These are phyloP conservation scores for Cercophora sp. DNA, from an alignment of 495 filamentous ascomycete species.

Conservation along the genomic window DNA sequence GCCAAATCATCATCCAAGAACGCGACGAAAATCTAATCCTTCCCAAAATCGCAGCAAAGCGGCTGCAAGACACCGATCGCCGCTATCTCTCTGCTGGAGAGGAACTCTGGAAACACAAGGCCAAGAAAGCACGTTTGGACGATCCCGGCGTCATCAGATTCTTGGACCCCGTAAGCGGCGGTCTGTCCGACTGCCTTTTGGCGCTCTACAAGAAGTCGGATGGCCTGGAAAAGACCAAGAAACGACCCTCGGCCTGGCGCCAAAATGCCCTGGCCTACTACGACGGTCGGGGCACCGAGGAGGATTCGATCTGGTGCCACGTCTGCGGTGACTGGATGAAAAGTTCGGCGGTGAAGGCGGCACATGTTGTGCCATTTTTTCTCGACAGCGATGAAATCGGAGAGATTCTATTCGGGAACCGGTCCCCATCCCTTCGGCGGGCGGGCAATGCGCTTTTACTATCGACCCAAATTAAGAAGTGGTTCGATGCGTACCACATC, in stretches of 20 bases:
- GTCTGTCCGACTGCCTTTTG: constrained; percentile 6
- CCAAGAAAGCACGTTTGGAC: constrained; percentile 5
- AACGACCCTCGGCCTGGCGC: constrained; percentile 2
- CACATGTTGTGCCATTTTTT: constrained; percentile 17
- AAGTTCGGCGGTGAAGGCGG: constrained; percentile 3
- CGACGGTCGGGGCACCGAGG: not conserved
- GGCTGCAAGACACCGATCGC: not conserved
- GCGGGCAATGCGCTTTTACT: too few relatives aligned
- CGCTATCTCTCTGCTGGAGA: constrained; percentile 8
- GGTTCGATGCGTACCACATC: too few relatives aligned
- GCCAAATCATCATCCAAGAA: too few relatives aligned
- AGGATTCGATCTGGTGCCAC: constrained; percentile 3
- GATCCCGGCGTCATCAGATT: constrained; percentile 4
- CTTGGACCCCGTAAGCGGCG: not conserved
- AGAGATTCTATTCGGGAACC: constrained; percentile 9
- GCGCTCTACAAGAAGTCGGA: constrained; percentile 6
- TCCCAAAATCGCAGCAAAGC: too few relatives aligned
- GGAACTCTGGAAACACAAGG: constrained; percentile 2
- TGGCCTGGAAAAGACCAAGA: constrained; percentile 8
- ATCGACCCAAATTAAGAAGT: too few relatives aligned
- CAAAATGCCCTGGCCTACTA: not conserved
- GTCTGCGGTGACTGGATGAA: not conserved
- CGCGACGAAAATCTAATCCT: too few relatives aligned
- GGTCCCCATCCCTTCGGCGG: too few relatives aligned
- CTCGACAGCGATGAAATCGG: constrained; percentile 12